Percentiles rank a stretch among this genome's conserved stretches.
Evolutionary conservation across 345 rosid genomes (phyloP).

Genomic region (Draba incana): DNA sequence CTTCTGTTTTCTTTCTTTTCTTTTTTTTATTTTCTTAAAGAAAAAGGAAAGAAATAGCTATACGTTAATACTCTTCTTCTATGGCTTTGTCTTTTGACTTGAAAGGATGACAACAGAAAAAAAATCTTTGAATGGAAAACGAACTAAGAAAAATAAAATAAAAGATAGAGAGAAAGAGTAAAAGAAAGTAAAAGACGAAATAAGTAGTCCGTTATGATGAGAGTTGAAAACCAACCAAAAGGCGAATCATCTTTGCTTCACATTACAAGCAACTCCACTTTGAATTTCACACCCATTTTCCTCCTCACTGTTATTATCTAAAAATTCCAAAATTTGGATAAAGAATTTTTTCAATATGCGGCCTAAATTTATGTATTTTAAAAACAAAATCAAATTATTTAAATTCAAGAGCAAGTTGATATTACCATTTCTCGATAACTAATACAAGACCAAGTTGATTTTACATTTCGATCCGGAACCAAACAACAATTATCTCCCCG

Average conservation of each 20-base stretch:
- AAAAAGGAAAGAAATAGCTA: neutral
- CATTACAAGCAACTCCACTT: slow-evolving; percentile 43
- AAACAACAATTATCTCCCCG: neutral
- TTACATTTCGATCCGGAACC: neutral
- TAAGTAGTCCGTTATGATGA: slow-evolving; percentile 44
- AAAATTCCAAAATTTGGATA: slow-evolving; percentile 8
- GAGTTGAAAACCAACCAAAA: slow-evolving; percentile 49
- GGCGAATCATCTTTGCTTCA: slow-evolving; percentile 43
- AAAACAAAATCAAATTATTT: too few species aligned
- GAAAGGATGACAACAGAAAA: slow-evolving; percentile 8
- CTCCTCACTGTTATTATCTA: slow-evolving; percentile 12
- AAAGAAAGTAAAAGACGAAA: slow-evolving; percentile 41
- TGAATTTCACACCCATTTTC: slow-evolving; percentile 16
- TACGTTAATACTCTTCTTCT: slow-evolving; percentile 35
- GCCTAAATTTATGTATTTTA: neutral
- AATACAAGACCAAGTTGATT: slow-evolving; percentile 14
- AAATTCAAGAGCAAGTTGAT: slow-evolving; percentile 6
- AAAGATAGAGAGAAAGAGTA: slow-evolving; percentile 28
- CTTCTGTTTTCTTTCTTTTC: neutral
- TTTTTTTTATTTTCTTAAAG: neutral
- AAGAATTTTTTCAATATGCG: neutral
- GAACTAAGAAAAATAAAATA: neutral
- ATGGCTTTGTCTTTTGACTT: slow-evolving; percentile 42
- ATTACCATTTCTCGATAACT: neutral
- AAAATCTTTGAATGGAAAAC: slow-evolving; percentile 5